Evolutionary conservation across 352 stramenopile genomes (phyloP).

Genomic region (Phytophthora melonis): DNA sequence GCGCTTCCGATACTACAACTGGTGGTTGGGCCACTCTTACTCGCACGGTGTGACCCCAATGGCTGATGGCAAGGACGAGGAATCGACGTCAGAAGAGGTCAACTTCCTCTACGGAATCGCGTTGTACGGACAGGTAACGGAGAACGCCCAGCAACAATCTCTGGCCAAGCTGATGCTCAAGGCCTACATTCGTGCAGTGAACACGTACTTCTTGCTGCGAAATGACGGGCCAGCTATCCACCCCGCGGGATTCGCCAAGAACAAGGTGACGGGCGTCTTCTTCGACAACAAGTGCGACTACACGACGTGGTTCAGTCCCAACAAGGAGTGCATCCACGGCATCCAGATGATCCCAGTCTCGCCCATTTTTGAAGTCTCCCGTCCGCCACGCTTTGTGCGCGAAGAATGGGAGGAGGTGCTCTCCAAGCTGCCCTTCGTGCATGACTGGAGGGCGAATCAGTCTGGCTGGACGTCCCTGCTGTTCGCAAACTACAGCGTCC

Average conservation of each 20-base stretch:
- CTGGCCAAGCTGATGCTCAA: slow-evolving; percentile 71
- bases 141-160: slow-evolving; percentile 47
- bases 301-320: slow-evolving; percentile 77
- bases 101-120: slow-evolving; percentile 72
- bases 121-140: slow-evolving; percentile 60
- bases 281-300: slow-evolving; percentile 87
- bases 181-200: slow-evolving; percentile 61
- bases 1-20: slow-evolving; percentile 68
- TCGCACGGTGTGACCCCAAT: slow-evolving; percentile 77
- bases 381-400: slow-evolving; percentile 49
- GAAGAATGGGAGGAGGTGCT: slow-evolving; percentile 78
- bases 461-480: slow-evolving; percentile 71
- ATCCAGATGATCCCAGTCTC: slow-evolving; percentile 83
- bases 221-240: slow-evolving; percentile 54
- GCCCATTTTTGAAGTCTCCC: slow-evolving; percentile 56
- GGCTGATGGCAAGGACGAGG: slow-evolving; percentile 78
- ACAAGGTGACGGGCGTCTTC: slow-evolving; percentile 79
- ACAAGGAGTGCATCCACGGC: slow-evolving; percentile 80
- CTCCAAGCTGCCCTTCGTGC: slow-evolving; percentile 55
- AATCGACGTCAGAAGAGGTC: slow-evolving; percentile 76
- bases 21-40: slow-evolving; percentile 75
- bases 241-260: slow-evolving; percentile 58
- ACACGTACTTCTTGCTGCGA: slow-evolving; percentile 74
- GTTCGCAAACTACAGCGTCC: slow-evolving; percentile 64
- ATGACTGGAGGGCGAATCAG: slow-evolving; percentile 56